Evolutionary conservation across 2,329 filamentous ascomycete genomes (phyloP).

Genomic region (Gyromitra esculenta): DNA sequence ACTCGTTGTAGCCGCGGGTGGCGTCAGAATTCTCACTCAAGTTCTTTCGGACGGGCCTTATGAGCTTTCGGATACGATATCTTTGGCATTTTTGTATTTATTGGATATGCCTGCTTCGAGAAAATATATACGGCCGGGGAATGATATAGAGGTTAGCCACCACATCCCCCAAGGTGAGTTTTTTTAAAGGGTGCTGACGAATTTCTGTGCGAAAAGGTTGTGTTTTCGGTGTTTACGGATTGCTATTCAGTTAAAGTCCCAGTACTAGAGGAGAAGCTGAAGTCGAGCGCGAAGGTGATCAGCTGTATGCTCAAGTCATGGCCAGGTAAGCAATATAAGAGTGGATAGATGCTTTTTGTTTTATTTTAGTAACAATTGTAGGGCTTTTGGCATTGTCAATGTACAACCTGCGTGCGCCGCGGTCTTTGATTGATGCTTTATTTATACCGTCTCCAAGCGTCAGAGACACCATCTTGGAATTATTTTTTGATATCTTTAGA

Average conservation of each 20-base stretch:
- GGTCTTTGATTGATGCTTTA: conserved; percentile 77
- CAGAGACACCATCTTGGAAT: conserved; percentile 81
- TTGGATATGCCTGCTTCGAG: conserved; percentile 84
- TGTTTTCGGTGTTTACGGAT: conserved; percentile 94
- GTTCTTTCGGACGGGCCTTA: conserved; percentile 90
- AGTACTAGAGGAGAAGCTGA: conserved; percentile 72
- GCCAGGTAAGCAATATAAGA: conserved; percentile 67
- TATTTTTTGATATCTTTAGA: conserved; percentile 82
- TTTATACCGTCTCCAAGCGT: conserved; percentile 59
- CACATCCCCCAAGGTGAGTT: neutral
- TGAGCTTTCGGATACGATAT: conserved; percentile 88
- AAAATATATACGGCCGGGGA: conserved; percentile 84
- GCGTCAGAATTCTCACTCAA: conserved; percentile 87
- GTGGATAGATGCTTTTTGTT: conserved; percentile 1
- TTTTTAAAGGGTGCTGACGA: conserved; percentile 9
- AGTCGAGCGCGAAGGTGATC: conserved; percentile 91
- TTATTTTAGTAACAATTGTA: conserved; percentile 35
- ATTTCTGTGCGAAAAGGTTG: conserved; percentile 57
- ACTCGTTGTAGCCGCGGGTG: conserved; percentile 82
- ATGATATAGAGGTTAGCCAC: conserved; percentile 77
- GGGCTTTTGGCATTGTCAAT: conserved; percentile 85
- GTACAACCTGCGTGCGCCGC: conserved; percentile 84
- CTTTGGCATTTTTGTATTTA: conserved; percentile 86
- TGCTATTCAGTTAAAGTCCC: conserved; percentile 66
- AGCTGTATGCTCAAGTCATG: conserved; percentile 90